Base-by-base conservation (phyloP, 202 grass and related monocot species). In the Musa balbisiana region DNA sequence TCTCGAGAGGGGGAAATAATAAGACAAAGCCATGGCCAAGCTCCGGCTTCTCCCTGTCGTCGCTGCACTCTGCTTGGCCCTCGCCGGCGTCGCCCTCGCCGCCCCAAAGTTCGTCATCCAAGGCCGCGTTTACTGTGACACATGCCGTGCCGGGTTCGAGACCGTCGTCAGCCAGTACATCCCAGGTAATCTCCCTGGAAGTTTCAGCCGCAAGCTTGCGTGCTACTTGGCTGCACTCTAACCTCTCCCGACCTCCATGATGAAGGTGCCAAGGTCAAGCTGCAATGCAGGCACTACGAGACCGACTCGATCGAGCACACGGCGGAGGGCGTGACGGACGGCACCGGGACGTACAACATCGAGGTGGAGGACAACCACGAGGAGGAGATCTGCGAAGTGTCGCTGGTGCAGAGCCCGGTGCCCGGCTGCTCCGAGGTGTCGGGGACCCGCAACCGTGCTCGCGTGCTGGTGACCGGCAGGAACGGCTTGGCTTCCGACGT, bases 71-170 rank as follows among this genome's bases (percentile, higher is more conserved):
- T 69, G 29, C 67, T 50, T 49, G 33, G 52, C 72, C 24, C 53
- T 74, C 2, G 6, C 72, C 72, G 72, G 23, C 17, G 71, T 15
- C 10, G 71, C 51, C 10, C 23, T 33, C 2, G 53, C 22, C 2
- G 21, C 9, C 15, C 67, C 67, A 3, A 69, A 69, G 33, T 49
- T 64, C 17, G 8, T 12, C 62, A n/a, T 64, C 16, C 20, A 64
- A 64, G 62, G 62, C 62, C 62, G 62, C 1, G 62, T 64, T 23
- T 64, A 64, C 21, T 64, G 62, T 21, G 62, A 64, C 62, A 64
- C 62, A 22, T 64, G 62, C 62, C 62, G 62, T 64, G 20, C 62
- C 0, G 62, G 62, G 21, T 64, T 64, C 21, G 62, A 64, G 62
- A 64, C 62, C 62, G 21, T 22, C 17, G 20, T 23, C 62, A 64